Evolutionary conservation across 1,284 basidiomycete species (phyloP).

Genomic region (Fomitopsis pinicola): DNA sequence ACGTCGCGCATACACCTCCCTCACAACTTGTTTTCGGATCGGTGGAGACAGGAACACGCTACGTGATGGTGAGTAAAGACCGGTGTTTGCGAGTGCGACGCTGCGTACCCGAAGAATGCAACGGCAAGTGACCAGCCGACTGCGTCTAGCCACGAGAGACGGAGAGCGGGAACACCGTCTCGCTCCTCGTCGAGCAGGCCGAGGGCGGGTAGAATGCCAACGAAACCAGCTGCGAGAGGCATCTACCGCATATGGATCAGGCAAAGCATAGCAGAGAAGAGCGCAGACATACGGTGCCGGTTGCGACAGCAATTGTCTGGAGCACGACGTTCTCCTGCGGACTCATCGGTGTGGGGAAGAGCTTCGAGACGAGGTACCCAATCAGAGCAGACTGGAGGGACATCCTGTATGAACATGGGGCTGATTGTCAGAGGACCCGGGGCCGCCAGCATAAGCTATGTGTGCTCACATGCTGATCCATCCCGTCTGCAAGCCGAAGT

Average conservation of each 20-base stretch:
- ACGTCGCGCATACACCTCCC: constrained; percentile 20
- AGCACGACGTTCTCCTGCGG: constrained; percentile 91
- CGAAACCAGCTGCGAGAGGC: constrained; percentile 92
- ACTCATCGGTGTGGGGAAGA: constrained; percentile 70
- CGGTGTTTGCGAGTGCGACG: neutral
- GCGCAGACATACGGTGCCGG: constrained; percentile 56
- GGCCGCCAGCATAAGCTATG: neutral
- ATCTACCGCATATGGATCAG: constrained; percentile 39
- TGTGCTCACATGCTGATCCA: constrained; percentile 67
- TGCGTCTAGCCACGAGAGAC: constrained; percentile 67
- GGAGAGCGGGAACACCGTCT: constrained; percentile 77
- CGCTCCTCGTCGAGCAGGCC: constrained; percentile 68
- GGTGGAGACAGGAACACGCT: constrained; percentile 94
- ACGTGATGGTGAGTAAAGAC: constrained; percentile 3
- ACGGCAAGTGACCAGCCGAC: constrained; percentile 84
- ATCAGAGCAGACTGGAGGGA: constrained; percentile 90
- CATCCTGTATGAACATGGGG: constrained; percentile 61
- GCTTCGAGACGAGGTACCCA: constrained; percentile 82
- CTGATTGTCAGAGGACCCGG: neutral
- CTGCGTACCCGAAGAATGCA: constrained; percentile 85
- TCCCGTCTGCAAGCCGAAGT: constrained; percentile 75
- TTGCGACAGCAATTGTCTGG: constrained; percentile 94
- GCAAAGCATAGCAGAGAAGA: neutral
- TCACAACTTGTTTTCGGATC: constrained; percentile 86
- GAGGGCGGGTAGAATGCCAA: constrained; percentile 91